These are phyloP conservation scores for Acacia confusa DNA, from an alignment of 306 rosid genomes.

Conservation along the genomic window DNA sequence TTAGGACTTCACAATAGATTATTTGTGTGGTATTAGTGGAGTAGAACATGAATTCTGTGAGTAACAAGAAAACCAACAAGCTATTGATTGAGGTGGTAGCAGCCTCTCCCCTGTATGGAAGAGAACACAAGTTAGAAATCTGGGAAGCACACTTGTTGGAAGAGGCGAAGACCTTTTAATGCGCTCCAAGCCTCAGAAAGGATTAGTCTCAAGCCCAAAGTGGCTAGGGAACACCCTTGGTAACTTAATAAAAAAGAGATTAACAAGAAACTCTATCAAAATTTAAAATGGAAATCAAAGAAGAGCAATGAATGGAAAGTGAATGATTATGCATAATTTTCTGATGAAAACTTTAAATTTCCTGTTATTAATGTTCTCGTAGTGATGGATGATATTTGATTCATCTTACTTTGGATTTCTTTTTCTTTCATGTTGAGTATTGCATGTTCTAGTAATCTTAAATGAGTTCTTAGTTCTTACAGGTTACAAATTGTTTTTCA, in stretches of 20 bases:
- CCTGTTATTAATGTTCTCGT: conserved; percentile 14
- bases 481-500: conserved; percentile 1
- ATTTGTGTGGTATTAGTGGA: conserved; percentile 14
- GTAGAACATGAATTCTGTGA: conserved; percentile 7
- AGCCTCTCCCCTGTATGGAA: too few relatives aligned
- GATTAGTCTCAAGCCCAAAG: too few relatives aligned
- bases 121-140: too few relatives aligned
- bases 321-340: conserved; percentile 14
- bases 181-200: too few relatives aligned
- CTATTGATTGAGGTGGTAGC: too few relatives aligned
- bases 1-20: conserved; percentile 15
- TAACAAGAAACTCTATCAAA: neutral
- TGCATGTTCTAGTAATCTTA: conserved; percentile 2
- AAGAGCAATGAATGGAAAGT: conserved; percentile 21
- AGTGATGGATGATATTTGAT: conserved; percentile 17
- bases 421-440: neutral
- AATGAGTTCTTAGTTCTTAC: conserved; percentile 3
- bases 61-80: neutral
- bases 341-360: conserved; percentile 19
- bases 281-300: conserved; percentile 13
- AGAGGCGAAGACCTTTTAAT: too few relatives aligned
- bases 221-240: too few relatives aligned
- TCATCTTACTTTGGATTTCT: conserved; percentile 10
- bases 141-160: too few relatives aligned
- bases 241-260: too few relatives aligned